These are phyloP conservation scores for Pseudoneurospora amorphoporcata DNA, from an alignment of 495 filamentous ascomycete species.

Conservation along the genomic window DNA sequence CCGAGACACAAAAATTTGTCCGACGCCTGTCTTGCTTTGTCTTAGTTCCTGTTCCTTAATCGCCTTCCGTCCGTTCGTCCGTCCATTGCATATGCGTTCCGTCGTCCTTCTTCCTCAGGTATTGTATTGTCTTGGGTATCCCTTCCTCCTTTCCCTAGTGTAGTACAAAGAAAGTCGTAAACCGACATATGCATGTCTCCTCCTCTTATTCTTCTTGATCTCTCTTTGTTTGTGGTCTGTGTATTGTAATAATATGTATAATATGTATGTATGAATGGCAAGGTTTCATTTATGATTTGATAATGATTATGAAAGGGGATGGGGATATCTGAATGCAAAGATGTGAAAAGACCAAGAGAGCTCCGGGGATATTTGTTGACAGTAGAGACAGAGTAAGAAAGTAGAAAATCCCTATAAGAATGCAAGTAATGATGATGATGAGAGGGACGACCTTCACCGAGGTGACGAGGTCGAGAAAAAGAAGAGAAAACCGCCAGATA, in stretches of 20 bases:
- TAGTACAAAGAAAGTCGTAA: not conserved
- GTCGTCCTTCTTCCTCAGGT: not conserved
- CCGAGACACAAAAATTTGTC: not conserved
- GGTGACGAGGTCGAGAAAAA: not conserved
- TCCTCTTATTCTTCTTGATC: not conserved
- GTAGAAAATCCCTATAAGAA: not conserved
- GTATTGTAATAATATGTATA: not conserved
- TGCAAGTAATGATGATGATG: not conserved
- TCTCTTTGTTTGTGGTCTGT: not conserved
- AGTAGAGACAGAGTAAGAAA: not conserved
- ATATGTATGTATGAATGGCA: not conserved
- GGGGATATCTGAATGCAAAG: not conserved
- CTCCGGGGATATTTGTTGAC: not conserved
- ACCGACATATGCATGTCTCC: not conserved
- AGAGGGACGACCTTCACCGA: not conserved
- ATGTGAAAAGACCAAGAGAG: not conserved
- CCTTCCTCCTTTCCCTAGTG: not conserved
- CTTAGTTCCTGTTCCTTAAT: not conserved
- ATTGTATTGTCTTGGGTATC: not conserved
- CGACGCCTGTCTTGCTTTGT: not conserved
- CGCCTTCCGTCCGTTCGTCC: not conserved
- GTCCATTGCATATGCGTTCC: not conserved
- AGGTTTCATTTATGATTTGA: not conserved
- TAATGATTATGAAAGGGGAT: not conserved
- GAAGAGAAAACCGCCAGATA: not conserved